These are phyloP conservation scores for Aspergillus bombycis DNA, from an alignment of 2,329 filamentous ascomycete species.

Conservation along the genomic window DNA sequence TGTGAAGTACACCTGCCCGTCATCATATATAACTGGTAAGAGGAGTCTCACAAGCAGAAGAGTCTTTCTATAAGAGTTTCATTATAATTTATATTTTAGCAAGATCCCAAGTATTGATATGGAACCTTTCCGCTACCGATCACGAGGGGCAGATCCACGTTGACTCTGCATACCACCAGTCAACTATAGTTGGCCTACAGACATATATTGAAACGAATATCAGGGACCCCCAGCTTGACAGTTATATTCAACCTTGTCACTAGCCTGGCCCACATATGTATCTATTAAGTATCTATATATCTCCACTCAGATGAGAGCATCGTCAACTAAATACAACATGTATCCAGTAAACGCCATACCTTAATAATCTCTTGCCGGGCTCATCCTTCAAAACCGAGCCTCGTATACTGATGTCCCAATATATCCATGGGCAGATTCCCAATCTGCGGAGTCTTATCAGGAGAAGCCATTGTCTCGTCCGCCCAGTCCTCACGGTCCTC, in stretches of 20 bases:
- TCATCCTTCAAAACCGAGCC: neutral
- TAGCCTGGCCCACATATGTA: neutral
- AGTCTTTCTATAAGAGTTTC: no score
- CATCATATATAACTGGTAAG: no score
- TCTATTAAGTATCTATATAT: neutral
- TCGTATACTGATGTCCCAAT: neutral
- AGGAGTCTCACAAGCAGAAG: no score
- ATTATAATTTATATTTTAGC: no score
- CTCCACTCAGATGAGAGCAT: neutral
- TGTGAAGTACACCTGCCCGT: no score
- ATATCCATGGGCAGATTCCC: neutral
- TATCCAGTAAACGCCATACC: neutral
- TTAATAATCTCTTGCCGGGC: neutral
- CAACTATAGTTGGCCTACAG: neutral
- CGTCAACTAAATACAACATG: neutral
- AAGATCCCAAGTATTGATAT: no score
- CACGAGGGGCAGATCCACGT: neutral
- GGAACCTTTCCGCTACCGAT: no score
- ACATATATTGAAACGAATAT: no score
- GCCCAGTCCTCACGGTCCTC: neutral
- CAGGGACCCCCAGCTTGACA: no score
- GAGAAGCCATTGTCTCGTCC: neutral
- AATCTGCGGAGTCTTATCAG: neutral
- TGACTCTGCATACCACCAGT: neutral
- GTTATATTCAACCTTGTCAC: no score